These are phyloP conservation scores for Raphanus sativus DNA, from an alignment of 345 rosid species.

Conservation along the genomic window DNA sequence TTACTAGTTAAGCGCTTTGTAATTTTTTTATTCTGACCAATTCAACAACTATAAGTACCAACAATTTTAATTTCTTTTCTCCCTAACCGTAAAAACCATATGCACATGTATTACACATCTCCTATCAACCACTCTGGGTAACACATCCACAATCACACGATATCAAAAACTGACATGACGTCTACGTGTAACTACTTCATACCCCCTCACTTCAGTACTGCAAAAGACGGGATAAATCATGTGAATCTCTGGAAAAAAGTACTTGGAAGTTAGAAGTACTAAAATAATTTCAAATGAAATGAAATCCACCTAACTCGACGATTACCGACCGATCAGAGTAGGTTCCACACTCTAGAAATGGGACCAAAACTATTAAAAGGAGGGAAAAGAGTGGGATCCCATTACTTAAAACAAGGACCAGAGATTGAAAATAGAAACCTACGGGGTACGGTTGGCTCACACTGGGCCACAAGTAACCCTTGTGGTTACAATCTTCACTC, in stretches of 20 bases:
- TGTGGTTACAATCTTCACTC: constrained; percentile 32
- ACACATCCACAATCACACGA: not conserved
- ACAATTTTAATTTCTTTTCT: not conserved
- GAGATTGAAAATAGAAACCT: constrained; percentile 5
- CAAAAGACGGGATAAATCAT: not conserved
- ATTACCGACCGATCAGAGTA: not conserved
- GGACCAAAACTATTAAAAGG: not conserved
- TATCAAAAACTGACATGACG: not conserved
- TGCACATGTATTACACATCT: not conserved
- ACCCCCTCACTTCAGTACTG: not conserved
- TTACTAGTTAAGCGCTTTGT: not conserved
- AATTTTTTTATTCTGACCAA: not conserved
- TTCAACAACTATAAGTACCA: not conserved
- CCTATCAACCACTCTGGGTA: not conserved
- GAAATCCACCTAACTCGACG: not conserved
- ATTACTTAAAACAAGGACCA: constrained; percentile 5
- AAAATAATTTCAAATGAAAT: not conserved
- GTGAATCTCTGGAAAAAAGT: not conserved
- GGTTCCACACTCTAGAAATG: not conserved
- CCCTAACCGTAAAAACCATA: too few species aligned
- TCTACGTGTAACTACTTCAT: not conserved
- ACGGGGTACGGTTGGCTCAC: constrained; percentile 33
- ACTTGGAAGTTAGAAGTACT: not conserved
- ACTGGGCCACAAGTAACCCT: constrained; percentile 39
- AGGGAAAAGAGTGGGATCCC: not conserved